phyloP scores from a whole-genome alignment of 257 asterid genomes.

The Solanum corneliomulleri region DNA sequence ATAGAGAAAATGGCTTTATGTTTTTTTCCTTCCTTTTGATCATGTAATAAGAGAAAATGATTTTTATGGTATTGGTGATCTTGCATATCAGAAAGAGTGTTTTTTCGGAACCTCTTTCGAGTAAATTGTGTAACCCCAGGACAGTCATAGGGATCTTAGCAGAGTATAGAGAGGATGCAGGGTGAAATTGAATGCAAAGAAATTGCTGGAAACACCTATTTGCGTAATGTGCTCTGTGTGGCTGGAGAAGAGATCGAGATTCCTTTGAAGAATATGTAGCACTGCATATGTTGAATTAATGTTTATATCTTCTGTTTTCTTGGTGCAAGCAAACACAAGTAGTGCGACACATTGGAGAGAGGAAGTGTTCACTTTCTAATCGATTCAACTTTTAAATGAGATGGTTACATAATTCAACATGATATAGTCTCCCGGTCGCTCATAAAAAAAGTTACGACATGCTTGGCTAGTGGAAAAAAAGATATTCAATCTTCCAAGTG shows the following conservation, averaged over 20 bases:
- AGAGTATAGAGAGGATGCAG: neutral
- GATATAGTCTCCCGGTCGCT: neutral
- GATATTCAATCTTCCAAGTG: neutral
- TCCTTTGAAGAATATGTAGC: neutral
- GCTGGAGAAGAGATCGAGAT: neutral
- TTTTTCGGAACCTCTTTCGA: neutral
- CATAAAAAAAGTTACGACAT: neutral
- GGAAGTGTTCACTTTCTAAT: too few species aligned
- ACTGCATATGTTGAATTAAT: neutral
- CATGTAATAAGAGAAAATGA: neutral
- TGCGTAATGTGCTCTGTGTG: neutral
- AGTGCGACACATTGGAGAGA: neutral
- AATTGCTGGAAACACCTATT: neutral
- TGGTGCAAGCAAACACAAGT: neutral
- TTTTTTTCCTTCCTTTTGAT: neutral
- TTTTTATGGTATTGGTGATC: neutral
- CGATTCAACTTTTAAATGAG: too few species aligned
- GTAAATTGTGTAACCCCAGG: neutral
- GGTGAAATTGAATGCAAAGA: neutral
- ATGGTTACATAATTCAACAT: too few species aligned
- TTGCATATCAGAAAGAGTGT: neutral
- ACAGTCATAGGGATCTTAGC: neutral
- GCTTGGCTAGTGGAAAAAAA: neutral
- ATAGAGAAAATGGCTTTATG: neutral
- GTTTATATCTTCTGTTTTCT: neutral